phyloP scores from a whole-genome alignment of 257 asterid species.

The Thymus mandschuricus region DNA sequence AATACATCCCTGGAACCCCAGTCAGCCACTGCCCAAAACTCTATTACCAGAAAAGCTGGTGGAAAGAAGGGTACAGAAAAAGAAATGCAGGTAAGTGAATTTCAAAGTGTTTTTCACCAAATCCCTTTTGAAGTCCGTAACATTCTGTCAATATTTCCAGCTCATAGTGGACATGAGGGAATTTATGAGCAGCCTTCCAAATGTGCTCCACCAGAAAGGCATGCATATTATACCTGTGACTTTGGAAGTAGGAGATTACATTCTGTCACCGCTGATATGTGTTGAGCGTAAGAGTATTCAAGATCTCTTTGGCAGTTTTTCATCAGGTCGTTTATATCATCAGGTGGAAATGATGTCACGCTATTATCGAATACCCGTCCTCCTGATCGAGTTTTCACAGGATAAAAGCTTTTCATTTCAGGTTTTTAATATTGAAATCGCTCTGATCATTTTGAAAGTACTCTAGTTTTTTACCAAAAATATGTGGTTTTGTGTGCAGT shows the following conservation, averaged over 20 bases:
- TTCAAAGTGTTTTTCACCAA: slow-evolving; percentile 20
- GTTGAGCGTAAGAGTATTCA: slow-evolving; percentile 96
- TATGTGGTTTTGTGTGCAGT: slow-evolving; percentile 52
- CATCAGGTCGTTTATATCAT: slow-evolving; percentile 92
- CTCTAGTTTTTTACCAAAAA: slow-evolving; percentile 22
- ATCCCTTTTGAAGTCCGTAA: slow-evolving; percentile 16
- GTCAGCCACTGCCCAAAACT: slow-evolving; percentile 64
- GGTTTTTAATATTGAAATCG: slow-evolving; percentile 45
- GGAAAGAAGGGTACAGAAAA: slow-evolving; percentile 83
- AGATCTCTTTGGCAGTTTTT: slow-evolving; percentile 90
- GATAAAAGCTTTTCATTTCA: slow-evolving; percentile 98
- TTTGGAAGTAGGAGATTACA: slow-evolving; percentile 95
- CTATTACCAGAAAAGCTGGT: slow-evolving; percentile 87
- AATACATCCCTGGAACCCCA: slow-evolving; percentile 68
- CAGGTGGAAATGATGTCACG: slow-evolving; percentile 99
- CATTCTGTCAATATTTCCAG: slow-evolving; percentile 40
- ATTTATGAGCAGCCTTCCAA: slow-evolving; percentile 99
- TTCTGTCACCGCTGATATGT: slow-evolving; percentile 92
- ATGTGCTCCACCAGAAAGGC: slow-evolving; percentile 95
- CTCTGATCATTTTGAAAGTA: slow-evolving; percentile 20
- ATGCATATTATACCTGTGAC: slow-evolving; percentile 90
- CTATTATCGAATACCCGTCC: slow-evolving; percentile 90
- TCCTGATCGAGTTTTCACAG: slow-evolving; percentile 93
- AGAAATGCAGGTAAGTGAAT: slow-evolving; percentile 73
- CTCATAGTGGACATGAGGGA: slow-evolving; percentile 99